A percentile compares a stretch with the other conserved stretches of the same genome.
Evolutionary conservation across 208 protist genomes (phyloP).

Genomic region (Ichthyophonus hoferi): DNA sequence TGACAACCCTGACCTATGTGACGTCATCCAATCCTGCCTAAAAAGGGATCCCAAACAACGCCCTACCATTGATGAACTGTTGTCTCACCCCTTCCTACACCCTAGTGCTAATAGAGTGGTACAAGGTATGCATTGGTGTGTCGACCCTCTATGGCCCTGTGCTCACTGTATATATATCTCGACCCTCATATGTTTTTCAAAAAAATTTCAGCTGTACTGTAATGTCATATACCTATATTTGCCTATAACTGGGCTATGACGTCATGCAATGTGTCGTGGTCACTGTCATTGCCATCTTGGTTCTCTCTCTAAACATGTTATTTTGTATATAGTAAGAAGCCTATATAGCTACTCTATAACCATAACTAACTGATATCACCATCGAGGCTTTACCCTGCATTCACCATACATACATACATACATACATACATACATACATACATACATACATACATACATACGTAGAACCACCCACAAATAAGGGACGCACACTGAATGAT

Average conservation of each 20-base stretch:
- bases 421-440: neutral
- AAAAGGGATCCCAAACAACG: conserved; percentile 52
- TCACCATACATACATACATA: neutral
- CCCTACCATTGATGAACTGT: conserved; percentile 56
- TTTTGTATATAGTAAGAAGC: neutral
- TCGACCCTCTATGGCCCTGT: no score
- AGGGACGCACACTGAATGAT: no score
- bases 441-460: neutral
- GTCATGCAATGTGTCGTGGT: no score
- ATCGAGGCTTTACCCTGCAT: no score
- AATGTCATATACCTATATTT: neutral
- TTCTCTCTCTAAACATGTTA: neutral
- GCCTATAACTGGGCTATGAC: neutral
- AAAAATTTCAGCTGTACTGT: neutral
- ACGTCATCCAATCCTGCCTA: conserved; percentile 47
- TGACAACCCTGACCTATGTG: conserved; percentile 45
- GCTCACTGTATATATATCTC: no score
- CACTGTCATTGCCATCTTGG: neutral
- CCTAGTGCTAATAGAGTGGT: conserved; percentile 4
- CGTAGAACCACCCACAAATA: neutral
- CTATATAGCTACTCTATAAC: no score
- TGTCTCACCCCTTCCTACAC: conserved; percentile 61
- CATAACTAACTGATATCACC: no score
- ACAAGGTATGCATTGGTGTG: no score
- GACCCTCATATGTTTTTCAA: no score